Evolutionary conservation across 163 green algal genomes (phyloP), one percentile per base, ranked within the genome.

Genomic region (Scenedesmus sp.): DNA sequence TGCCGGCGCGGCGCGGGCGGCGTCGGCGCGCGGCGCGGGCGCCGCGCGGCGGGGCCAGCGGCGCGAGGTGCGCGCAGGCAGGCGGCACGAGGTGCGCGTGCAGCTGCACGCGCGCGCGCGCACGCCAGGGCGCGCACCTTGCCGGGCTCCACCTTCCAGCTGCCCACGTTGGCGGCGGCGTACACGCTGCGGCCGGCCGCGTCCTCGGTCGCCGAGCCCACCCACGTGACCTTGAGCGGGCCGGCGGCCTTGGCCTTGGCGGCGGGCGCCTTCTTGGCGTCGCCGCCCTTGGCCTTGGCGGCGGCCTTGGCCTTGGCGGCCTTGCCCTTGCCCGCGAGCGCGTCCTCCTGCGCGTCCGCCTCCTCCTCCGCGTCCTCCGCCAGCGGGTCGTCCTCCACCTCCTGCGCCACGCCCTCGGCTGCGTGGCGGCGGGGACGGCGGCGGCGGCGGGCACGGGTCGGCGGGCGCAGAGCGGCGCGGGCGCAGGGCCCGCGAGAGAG

Each of bases 111-210:
- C n/a, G n/a, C n/a, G n/a, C n/a, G n/a, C n/a, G n/a, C n/a, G n/a
- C n/a, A n/a, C n/a, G n/a, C n/a, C n/a, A n/a, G n/a, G n/a, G n/a
- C n/a, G n/a, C n/a, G n/a, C 42, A 92, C 81, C 28, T 85, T 77
- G 22, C 89, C 89, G n/a, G 91, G 57, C 3, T 51, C 42, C 34
- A 94, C 56, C 67, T 89, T 18, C 47, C 20, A 90, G 9, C 18
- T 83, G 22, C 82, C 14, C 28, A 90, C 83, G 81, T 88, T 83
- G 22, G 82, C 85, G 51, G 72, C 56, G 24, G 11, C n/a, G 83
- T 91, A 88, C 67, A 88, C 39, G 20, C 15, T 4, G 10, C 74
- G 47, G n/a, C 54, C 54, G 15, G n/a, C 48, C 14, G 28, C 34
- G 6, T 47, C 47, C 9, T 3, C n/a, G 4, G 29, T 5, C 33